Evolutionary conservation across 2,329 filamentous ascomycete species (phyloP).

Genomic region (Aspergillus caelatus): DNA sequence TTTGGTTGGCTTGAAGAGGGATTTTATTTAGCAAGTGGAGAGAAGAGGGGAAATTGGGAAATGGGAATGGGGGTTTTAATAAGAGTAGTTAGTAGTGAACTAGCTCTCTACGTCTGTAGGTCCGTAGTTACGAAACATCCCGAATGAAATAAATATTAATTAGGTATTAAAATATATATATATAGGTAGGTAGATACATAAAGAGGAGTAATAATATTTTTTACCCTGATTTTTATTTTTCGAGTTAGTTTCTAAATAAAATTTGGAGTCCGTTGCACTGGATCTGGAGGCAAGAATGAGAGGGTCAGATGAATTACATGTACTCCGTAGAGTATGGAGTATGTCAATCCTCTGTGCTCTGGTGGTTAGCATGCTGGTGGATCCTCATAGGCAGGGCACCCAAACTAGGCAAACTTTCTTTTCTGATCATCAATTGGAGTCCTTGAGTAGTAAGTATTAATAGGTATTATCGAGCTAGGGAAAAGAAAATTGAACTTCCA

Average conservation of each 20-base stretch:
- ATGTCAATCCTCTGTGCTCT: background rate
- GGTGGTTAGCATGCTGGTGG: slow-evolving; percentile 15
- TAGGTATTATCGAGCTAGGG: background rate
- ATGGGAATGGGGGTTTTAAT: slow-evolving; percentile 2
- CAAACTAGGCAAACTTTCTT: slow-evolving; percentile 22
- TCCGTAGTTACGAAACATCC: background rate
- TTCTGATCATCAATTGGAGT: slow-evolving; percentile 11
- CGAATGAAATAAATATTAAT: background rate
- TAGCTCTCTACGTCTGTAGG: background rate
- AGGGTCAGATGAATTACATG: slow-evolving; percentile 4
- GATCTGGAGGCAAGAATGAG: slow-evolving; percentile 1
- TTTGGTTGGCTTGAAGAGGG: background rate
- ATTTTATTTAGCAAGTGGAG: background rate
- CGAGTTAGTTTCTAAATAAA: background rate
- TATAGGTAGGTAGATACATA: background rate
- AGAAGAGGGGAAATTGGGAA: slow-evolving; percentile 1
- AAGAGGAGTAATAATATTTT: background rate
- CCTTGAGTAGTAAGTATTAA: background rate
- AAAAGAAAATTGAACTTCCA: background rate
- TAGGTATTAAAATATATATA: background rate
- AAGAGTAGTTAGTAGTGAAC: background rate
- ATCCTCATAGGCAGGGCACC: slow-evolving; percentile 15
- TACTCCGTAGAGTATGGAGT: background rate
- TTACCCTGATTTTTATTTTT: background rate
- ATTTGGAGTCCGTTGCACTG: background rate